Evolutionary conservation across 1,284 basidiomycete genomes (phyloP).

Genomic region (Fomitopsis schrenkii): DNA sequence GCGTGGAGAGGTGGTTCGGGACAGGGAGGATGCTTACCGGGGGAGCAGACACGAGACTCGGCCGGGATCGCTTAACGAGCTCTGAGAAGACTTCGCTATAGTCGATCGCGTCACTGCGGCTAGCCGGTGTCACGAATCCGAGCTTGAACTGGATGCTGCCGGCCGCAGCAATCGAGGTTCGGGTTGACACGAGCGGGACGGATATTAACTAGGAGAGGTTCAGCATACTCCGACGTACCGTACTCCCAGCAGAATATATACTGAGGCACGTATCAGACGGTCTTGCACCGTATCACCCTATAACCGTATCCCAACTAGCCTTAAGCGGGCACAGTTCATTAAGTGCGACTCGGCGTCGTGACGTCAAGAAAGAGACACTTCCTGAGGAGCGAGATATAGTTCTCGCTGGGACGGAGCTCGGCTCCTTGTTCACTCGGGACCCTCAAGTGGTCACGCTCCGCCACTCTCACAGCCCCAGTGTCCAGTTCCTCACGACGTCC

Average conservation of each 20-base stretch:
- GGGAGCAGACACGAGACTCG: slow-evolving; percentile 72
- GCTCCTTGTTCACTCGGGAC: too few relatives aligned
- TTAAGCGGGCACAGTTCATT: too few relatives aligned
- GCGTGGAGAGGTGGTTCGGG: too few relatives aligned
- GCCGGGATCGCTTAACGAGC: slow-evolving; percentile 59
- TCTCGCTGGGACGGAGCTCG: too few relatives aligned
- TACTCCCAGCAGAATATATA: too few relatives aligned
- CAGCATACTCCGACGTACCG: background rate
- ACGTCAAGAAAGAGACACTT: too few relatives aligned
- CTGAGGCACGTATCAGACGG: too few relatives aligned
- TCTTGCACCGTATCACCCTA: too few relatives aligned
- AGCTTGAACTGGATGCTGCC: slow-evolving; percentile 73
- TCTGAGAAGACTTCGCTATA: slow-evolving; percentile 63
- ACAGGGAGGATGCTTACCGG: slow-evolving; percentile 44
- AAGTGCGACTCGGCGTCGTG: too few relatives aligned
- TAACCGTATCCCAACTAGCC: too few relatives aligned
- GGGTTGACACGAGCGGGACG: slow-evolving; percentile 54
- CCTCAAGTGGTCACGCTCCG: too few relatives aligned
- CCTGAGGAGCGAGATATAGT: too few relatives aligned
- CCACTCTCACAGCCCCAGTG: background rate
- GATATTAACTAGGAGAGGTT: slow-evolving; percentile 12
- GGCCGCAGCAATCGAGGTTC: slow-evolving; percentile 53
- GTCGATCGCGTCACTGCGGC: slow-evolving; percentile 26
- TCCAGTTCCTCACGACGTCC: background rate
- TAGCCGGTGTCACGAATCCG: slow-evolving; percentile 63